phyloP scores from a whole-genome alignment of 2,329 filamentous ascomycete species.

The Penicillium sp. region DNA sequence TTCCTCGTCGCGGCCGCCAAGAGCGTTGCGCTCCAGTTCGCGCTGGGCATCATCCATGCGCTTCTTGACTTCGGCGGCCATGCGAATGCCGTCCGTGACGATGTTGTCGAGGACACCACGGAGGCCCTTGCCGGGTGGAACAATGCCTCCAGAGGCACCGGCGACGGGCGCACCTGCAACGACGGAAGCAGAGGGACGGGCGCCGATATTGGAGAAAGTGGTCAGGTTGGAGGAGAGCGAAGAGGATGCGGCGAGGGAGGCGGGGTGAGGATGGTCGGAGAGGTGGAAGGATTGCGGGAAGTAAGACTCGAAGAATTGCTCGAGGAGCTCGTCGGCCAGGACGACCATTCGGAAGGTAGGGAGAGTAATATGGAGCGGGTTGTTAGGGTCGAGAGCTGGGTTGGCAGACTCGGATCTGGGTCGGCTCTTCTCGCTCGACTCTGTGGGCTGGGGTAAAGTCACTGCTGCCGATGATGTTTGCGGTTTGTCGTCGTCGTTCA shows the following conservation, averaged over 20 bases:
- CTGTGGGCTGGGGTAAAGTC: slow-evolving; percentile 24
- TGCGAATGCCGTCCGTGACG: slow-evolving; percentile 94
- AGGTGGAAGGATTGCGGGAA: slow-evolving; percentile 94
- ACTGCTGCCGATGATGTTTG: slow-evolving; percentile 31
- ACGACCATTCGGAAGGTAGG: slow-evolving; percentile 99
- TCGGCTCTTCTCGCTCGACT: slow-evolving; percentile 52
- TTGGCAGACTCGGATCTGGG: slow-evolving; percentile 80
- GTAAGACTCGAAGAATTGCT: slow-evolving; percentile 96
- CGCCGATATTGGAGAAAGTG: slow-evolving; percentile 77
- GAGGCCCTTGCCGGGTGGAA: slow-evolving; percentile 73
- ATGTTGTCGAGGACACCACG: slow-evolving; percentile 96
- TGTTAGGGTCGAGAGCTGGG: slow-evolving; percentile 86
- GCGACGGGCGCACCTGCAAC: slow-evolving; percentile 50
- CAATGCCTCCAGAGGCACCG: slow-evolving; percentile 63
- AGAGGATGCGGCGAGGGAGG: slow-evolving; percentile 50
- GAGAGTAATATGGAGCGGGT: slow-evolving; percentile 92
- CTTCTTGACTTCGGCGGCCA: slow-evolving; percentile 87
- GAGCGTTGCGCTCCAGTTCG: slow-evolving; percentile 83
- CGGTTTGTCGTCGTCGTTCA: slow-evolving; percentile 39
- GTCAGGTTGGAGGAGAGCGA: slow-evolving; percentile 74
- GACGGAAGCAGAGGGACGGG: slow-evolving; percentile 47
- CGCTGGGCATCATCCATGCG: slow-evolving; percentile 95
- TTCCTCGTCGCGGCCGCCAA: slow-evolving; percentile 70
- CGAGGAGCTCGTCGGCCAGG: slow-evolving; percentile 90
- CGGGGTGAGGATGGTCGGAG: slow-evolving; percentile 65